Evolutionary conservation across 257 asterid species (phyloP).

Genomic region (Solanum sitiens): DNA sequence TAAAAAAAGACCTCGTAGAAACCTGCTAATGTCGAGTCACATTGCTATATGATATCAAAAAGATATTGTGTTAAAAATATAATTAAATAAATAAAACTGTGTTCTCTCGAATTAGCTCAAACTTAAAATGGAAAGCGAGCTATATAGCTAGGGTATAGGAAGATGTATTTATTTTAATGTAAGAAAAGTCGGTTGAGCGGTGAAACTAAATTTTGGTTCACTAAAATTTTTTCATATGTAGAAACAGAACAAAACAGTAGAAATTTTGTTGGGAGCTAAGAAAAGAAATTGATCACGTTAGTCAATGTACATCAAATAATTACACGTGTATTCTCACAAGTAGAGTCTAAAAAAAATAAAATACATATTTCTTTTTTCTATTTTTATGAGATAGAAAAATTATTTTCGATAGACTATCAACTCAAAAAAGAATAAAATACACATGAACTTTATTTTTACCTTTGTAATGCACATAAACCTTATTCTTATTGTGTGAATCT

Average conservation of each 20-base stretch:
- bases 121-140: neutral
- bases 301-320: neutral
- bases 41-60: neutral
- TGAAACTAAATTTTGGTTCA: neutral
- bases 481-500: no score
- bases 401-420: neutral
- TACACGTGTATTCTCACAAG: neutral
- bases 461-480: no score
- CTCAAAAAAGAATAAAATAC: neutral
- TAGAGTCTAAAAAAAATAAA: neutral
- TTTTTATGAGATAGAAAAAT: neutral
- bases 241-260: neutral
- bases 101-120: neutral
- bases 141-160: neutral
- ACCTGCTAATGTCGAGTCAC: neutral
- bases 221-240: neutral
- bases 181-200: neutral
- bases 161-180: neutral
- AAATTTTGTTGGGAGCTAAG: neutral
- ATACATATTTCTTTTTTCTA: neutral
- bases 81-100: neutral
- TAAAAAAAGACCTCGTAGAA: neutral
- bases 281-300: conserved; percentile 1
- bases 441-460: rapidly evolving
- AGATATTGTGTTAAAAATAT: neutral